phyloP scores from a whole-genome alignment of 179 eudicot species.

The Kewa caespitosa region DNA sequence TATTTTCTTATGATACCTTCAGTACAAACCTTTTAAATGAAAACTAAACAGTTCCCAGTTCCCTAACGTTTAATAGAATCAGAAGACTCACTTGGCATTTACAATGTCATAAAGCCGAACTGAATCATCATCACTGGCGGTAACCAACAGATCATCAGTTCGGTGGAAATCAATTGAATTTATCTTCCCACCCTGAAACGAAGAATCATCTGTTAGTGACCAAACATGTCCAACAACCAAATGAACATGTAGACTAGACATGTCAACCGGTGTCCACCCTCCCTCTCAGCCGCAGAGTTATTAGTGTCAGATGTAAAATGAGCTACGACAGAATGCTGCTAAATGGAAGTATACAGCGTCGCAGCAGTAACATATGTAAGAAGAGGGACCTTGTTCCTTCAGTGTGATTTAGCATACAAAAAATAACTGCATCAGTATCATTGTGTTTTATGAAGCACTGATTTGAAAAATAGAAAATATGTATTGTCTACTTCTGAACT shows the following conservation, averaged over 20 bases:
- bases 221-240: neutral
- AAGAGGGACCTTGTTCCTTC: neutral
- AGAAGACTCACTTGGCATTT: slow-evolving; percentile 68
- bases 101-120: slow-evolving; percentile 87
- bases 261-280: neutral
- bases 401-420: neutral
- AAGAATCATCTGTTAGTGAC: slow-evolving; percentile 5
- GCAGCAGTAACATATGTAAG: neutral
- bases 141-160: slow-evolving; percentile 75
- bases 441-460: too few species aligned
- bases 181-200: slow-evolving; percentile 74
- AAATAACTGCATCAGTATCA: too few species aligned
- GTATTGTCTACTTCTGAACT: too few species aligned
- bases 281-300: neutral
- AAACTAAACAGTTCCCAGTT: too few species aligned
- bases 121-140: slow-evolving; percentile 94
- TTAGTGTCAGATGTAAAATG: neutral
- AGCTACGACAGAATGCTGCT: neutral
- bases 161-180: slow-evolving; percentile 93
- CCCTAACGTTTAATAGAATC: neutral
- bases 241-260: neutral
- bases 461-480: too few species aligned
- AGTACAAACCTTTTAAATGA: too few species aligned
- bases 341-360: neutral
- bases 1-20: too few species aligned